phyloP scores from a whole-genome alignment of 169 alveolate species.

The Eimeria zaria region DNA sequence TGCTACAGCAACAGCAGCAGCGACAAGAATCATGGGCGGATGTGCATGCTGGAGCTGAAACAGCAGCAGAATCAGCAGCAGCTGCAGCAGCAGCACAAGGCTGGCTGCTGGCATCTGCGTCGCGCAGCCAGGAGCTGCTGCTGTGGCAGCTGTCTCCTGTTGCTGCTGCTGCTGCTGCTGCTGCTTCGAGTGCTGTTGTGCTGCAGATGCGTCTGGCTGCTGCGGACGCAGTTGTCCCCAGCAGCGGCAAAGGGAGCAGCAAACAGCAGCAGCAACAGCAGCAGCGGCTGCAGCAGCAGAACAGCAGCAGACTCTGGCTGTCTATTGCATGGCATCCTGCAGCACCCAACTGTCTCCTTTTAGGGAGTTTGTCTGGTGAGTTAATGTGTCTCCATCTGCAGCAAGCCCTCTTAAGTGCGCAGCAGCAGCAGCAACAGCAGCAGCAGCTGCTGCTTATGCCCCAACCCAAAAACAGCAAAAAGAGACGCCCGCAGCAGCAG shows the following conservation, averaged over 20 bases:
- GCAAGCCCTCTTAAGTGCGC: not conserved
- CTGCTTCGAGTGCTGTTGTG: not conserved
- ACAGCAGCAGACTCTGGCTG: constrained; percentile 57
- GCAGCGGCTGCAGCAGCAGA: constrained; percentile 52
- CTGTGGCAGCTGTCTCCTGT: constrained; percentile 8
- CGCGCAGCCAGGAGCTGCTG: constrained; percentile 24
- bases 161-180: constrained; percentile 51
- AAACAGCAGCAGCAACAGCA: not conserved
- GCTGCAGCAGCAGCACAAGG: constrained; percentile 57
- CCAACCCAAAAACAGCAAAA: not conserved
- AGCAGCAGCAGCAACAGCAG: constrained; percentile 57
- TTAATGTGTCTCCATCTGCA: constrained; percentile 15
- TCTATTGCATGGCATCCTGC: constrained; percentile 40
- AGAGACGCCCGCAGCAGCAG: not conserved
- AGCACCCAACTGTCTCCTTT: constrained; percentile 15
- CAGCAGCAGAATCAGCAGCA: constrained; percentile 3
- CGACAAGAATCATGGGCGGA: not conserved
- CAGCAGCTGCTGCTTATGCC: constrained; percentile 9
- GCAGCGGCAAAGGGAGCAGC: constrained; percentile 11
- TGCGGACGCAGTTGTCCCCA: not conserved
- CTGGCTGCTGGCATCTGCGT: constrained; percentile 5
- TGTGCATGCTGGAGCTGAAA: not conserved
- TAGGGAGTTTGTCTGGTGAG: constrained; percentile 14
- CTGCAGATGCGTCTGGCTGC: constrained; percentile 9
- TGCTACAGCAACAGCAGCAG: too few species aligned